Evolutionary conservation across 495 filamentous ascomycete species (phyloP).

Genomic region (Sporormia fimetaria): DNA sequence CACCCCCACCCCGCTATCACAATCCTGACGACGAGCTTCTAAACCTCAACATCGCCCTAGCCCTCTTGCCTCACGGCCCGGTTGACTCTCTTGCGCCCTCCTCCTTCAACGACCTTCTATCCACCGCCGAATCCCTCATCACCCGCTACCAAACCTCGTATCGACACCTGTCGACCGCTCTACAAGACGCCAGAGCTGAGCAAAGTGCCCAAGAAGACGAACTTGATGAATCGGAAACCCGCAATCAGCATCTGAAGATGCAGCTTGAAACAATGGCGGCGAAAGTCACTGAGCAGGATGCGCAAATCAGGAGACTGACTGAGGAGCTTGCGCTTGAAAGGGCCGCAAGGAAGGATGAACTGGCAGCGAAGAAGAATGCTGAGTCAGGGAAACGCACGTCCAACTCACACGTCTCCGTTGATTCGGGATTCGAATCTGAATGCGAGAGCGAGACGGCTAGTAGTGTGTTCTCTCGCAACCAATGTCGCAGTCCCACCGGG

Average conservation of each 20-base stretch:
- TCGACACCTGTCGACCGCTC: conserved; percentile 46
- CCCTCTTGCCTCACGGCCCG: conserved; percentile 48
- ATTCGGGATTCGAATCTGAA: conserved; percentile 32
- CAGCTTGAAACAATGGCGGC: conserved; percentile 69
- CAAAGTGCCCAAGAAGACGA: conserved; percentile 58
- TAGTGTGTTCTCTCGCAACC: conserved; percentile 22
- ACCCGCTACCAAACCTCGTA: conserved; percentile 60
- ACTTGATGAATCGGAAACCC: conserved; percentile 60
- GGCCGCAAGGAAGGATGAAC: conserved; percentile 42
- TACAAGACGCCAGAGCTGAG: conserved; percentile 51
- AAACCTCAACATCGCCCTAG: conserved; percentile 50
- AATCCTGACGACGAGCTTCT: conserved; percentile 46
- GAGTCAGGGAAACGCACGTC: conserved; percentile 19
- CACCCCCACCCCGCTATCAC: conserved; percentile 41
- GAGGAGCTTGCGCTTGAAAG: conserved; percentile 54
- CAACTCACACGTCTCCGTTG: conserved; percentile 18
- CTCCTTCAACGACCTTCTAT: conserved; percentile 57
- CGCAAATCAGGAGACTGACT: conserved; percentile 49
- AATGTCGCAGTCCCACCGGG: conserved; percentile 12
- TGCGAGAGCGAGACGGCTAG: conserved; percentile 20
- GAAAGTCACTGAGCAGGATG: conserved; percentile 54
- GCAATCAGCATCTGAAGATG: conserved; percentile 51
- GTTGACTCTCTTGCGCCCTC: conserved; percentile 48
- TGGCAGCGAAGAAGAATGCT: conserved; percentile 36
- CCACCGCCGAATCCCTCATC: conserved; percentile 55